phyloP scores from a whole-genome alignment of 2,329 filamentous ascomycete species.

The Sporothrix protearum region DNA sequence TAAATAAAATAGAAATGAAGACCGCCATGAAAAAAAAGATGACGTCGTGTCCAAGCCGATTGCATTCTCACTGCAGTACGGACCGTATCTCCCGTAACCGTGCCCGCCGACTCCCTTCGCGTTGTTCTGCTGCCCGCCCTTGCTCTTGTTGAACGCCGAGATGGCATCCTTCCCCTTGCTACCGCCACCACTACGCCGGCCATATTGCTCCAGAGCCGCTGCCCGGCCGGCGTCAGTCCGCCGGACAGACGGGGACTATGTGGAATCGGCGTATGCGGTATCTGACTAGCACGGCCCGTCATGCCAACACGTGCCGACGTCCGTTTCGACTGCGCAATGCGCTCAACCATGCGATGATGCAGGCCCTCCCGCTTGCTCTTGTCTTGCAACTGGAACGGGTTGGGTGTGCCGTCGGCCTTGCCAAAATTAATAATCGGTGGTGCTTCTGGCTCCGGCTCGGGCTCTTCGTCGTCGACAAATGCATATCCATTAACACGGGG shows the following conservation, averaged over 20 bases:
- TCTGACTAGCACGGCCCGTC: constrained; percentile 55
- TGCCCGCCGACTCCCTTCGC: constrained; percentile 25
- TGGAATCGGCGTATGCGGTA: constrained; percentile 66
- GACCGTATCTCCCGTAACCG: constrained; percentile 22
- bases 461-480: constrained; percentile 78
- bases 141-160: constrained; percentile 23
- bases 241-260: constrained; percentile 59
- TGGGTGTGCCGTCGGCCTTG: constrained; percentile 60
- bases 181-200: constrained; percentile 35
- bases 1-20: not conserved
- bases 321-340: constrained; percentile 69
- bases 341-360: constrained; percentile 83
- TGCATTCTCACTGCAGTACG: not conserved
- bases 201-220: constrained; percentile 63
- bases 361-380: constrained; percentile 73
- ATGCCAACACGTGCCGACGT: constrained; percentile 56
- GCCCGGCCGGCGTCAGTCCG: constrained; percentile 69
- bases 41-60: not conserved
- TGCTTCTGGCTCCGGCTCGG: constrained; percentile 40
- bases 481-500: constrained; percentile 90
- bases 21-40: not conserved
- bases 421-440: constrained; percentile 54
- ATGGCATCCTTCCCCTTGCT: constrained; percentile 31
- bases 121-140: not conserved
- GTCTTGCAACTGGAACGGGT: constrained; percentile 76